phyloP scores from a whole-genome alignment of 208 protist genomes.

The Naegleria fowleri region DNA sequence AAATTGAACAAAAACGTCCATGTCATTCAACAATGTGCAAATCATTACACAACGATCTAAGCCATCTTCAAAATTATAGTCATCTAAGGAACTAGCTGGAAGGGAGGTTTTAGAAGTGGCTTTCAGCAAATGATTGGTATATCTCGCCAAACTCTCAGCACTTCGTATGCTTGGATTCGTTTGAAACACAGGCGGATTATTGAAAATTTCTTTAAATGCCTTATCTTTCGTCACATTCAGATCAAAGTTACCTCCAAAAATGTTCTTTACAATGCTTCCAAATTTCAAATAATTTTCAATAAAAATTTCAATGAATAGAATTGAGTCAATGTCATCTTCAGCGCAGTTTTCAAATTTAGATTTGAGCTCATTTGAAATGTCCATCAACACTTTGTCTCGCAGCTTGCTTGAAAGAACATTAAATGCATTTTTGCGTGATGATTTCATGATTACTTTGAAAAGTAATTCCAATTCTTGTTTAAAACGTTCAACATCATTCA shows the following conservation, averaged over 20 bases:
- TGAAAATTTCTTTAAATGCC: not conserved
- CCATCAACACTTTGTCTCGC: not conserved
- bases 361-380: not conserved
- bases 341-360: not conserved
- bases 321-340: not conserved
- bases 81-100: not conserved
- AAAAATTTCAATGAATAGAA: not conserved
- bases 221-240: not conserved
- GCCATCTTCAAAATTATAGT: not conserved
- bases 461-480: not conserved
- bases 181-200: not conserved
- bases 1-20: slow-evolving; percentile 76
- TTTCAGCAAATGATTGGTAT: not conserved
- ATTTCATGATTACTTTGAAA: not conserved
- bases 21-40: slow-evolving; percentile 56
- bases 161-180: not conserved
- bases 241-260: not conserved
- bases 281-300: not conserved
- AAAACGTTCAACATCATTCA: not conserved
- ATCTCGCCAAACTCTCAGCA: not conserved
- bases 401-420: not conserved
- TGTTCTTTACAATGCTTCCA: not conserved
- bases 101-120: not conserved
- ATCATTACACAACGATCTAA: not conserved
- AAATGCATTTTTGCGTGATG: not conserved